Evolutionary conservation across 2,329 filamentous ascomycete genomes (phyloP).

Genomic region (Paraconiothyrium brasiliense): DNA sequence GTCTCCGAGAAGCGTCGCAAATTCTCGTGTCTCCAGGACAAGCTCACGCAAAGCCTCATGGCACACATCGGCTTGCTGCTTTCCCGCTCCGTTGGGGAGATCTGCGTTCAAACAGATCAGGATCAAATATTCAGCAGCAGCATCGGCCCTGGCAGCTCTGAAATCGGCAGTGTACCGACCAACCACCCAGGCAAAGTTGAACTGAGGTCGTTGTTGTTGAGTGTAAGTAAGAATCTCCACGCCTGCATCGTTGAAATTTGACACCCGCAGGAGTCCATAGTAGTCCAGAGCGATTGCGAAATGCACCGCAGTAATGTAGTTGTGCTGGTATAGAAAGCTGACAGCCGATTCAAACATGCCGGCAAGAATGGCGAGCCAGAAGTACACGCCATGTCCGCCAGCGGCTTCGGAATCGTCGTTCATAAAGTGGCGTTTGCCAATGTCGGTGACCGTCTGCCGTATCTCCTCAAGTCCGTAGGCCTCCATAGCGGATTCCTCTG

Average conservation of each 20-base stretch:
- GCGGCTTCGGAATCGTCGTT: constrained; percentile 80
- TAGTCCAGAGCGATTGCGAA: constrained; percentile 88
- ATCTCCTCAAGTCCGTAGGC: constrained; percentile 73
- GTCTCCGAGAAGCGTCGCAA: constrained; percentile 91
- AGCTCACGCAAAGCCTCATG: constrained; percentile 93
- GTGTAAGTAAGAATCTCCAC: constrained; percentile 75
- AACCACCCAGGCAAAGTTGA: constrained; percentile 93
- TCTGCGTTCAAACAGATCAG: constrained; percentile 93
- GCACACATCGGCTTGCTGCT: constrained; percentile 81
- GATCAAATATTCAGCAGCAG: constrained; percentile 91
- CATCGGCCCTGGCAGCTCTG: constrained; percentile 85
- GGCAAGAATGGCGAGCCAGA: constrained; percentile 88
- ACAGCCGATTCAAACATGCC: constrained; percentile 96
- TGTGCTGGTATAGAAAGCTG: constrained; percentile 88
- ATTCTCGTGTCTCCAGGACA: constrained; percentile 95
- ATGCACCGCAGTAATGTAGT: constrained; percentile 92
- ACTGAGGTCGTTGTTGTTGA: constrained; percentile 76
- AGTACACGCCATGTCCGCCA: constrained; percentile 87
- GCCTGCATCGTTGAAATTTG: constrained; percentile 74
- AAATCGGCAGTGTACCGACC: constrained; percentile 97
- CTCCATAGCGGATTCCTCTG: constrained; percentile 69
- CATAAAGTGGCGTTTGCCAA: constrained; percentile 89
- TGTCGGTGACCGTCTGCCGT: constrained; percentile 82
- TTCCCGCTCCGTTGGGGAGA: constrained; percentile 75
- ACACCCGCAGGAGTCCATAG: constrained; percentile 74